Conservation (phyloP, 805 yeast species). For the Tetrapisispora fleetii region DNA sequence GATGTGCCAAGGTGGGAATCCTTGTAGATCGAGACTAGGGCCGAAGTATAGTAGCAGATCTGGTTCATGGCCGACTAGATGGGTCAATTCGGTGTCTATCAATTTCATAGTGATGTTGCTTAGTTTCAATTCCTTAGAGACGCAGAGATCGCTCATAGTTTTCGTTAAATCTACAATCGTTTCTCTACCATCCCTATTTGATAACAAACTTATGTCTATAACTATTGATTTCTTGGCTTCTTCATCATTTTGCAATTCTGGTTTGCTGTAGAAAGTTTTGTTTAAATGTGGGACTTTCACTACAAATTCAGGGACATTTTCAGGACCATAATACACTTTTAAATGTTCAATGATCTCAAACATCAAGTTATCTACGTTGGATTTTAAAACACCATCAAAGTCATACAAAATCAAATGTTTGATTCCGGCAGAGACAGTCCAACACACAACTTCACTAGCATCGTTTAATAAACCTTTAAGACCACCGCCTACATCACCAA, state of each 20-base stretch:
- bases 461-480: conserved; percentile 69
- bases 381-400: conserved; percentile 56
- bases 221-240: conserved; percentile 33
- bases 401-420: conserved; percentile 68
- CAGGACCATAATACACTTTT: conserved; percentile 63
- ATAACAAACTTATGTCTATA: conserved; percentile 56
- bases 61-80: conserved; percentile 84
- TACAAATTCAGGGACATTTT: conserved; percentile 50
- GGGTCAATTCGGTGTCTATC: conserved; percentile 63
- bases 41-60: conserved; percentile 78
- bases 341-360: conserved; percentile 49
- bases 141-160: conserved; percentile 71
- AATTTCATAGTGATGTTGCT: conserved; percentile 65
- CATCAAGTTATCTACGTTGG: conserved; percentile 45
- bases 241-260: conserved; percentile 11
- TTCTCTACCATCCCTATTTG: conserved; percentile 77
- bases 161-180: conserved; percentile 81
- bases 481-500: conserved; percentile 85
- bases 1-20: conserved; percentile 97
- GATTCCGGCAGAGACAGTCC: conserved; percentile 89
- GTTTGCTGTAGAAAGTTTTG: conserved; percentile 30
- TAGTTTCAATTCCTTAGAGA: conserved; percentile 46
- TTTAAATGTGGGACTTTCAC: conserved; percentile 63
- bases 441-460: conserved; percentile 66
- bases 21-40: conserved; percentile 82